Conservation (phyloP, 495 filamentous ascomycete species). For the Ramalina intermedia region DNA sequence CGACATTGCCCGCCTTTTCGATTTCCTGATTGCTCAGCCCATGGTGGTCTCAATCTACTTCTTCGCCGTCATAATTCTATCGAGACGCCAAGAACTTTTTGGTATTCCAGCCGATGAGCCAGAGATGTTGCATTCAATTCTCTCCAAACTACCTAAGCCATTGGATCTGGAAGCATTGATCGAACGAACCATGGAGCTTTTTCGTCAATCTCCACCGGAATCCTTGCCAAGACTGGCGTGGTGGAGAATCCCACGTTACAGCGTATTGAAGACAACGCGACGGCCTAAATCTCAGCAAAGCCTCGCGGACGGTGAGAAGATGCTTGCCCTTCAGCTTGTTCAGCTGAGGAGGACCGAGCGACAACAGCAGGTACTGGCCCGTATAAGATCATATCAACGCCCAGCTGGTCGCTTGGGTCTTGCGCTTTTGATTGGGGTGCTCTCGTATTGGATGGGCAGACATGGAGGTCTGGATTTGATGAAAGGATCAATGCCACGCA, state of each 20-base stretch:
- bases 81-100: slow-evolving; percentile 65
- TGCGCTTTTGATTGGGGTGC: slow-evolving; percentile 46
- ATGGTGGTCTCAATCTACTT: slow-evolving; percentile 79
- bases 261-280: slow-evolving; percentile 72
- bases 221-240: slow-evolving; percentile 47
- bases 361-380: slow-evolving; percentile 33
- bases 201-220: slow-evolving; percentile 57
- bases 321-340: slow-evolving; percentile 53
- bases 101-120: slow-evolving; percentile 72
- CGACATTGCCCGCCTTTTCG: slow-evolving; percentile 77
- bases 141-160: slow-evolving; percentile 74
- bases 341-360: slow-evolving; percentile 51
- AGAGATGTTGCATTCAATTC: slow-evolving; percentile 81
- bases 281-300: slow-evolving; percentile 30
- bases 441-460: slow-evolving; percentile 38
- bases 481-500: too few relatives aligned
- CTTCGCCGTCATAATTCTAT: slow-evolving; percentile 75
- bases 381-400: slow-evolving; percentile 44
- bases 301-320: slow-evolving; percentile 42
- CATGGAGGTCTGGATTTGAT: slow-evolving; percentile 14
- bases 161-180: slow-evolving; percentile 77
- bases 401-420: slow-evolving; percentile 42
- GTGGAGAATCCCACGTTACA: slow-evolving; percentile 53
- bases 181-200: slow-evolving; percentile 43
- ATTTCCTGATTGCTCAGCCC: slow-evolving; percentile 73